A percentile compares a stretch with the other conserved stretches of the same genome.
These are phyloP conservation scores for Zea mays DNA, from an alignment of 176 grass and related monocot genomes.

Conservation along the genomic window Zm-B73-REFERENCE-NAM-5.0 NC_050100.1:218520501-218521000, in stretches of 20 bases:
- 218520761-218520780: constrained; percentile 4
- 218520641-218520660: constrained; percentile 70
- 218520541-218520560: constrained; percentile 3
- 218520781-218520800: constrained; percentile 35
- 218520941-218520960: no score
- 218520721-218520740: constrained; percentile 18
- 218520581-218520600: constrained; percentile 25
- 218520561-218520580: constrained; percentile 16
- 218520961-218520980: no score
- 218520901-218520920: not conserved
- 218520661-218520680: constrained; percentile 74
- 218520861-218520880: constrained; percentile 6
- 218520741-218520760: constrained; percentile 30
- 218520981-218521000: no score
- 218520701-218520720: constrained; percentile 4
- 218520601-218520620: constrained; percentile 51
- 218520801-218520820: not conserved
- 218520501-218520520: constrained; percentile 68
- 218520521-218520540: constrained; percentile 42
- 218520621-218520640: constrained; percentile 81
- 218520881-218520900: not conserved
- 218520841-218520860: not conserved
- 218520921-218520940: not conserved
- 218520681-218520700: constrained; percentile 45
- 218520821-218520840: constrained; percentile 37